Evolutionary conservation across 768 basidiomycete genomes (phyloP).

Genomic region (Boletus subcaerulescens): DNA sequence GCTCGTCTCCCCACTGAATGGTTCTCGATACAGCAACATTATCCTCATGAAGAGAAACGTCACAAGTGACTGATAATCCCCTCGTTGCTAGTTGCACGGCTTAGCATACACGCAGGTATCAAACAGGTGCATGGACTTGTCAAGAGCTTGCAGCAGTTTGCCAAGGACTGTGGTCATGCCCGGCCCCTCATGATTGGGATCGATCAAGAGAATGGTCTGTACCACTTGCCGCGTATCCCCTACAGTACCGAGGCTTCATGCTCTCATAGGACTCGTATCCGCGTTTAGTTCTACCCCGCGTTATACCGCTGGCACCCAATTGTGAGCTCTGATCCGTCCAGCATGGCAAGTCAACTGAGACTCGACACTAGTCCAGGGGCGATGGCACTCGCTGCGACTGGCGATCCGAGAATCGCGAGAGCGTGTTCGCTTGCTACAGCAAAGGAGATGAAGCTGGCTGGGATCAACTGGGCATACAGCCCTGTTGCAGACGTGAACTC

Average conservation of each 20-base stretch:
- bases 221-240: neutral
- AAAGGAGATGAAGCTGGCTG: conserved; percentile 53
- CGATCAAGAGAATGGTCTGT: conserved; percentile 71
- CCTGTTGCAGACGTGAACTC: conserved; percentile 73
- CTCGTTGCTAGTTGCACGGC: neutral
- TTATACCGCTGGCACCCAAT: conserved; percentile 56
- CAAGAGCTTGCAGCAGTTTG: conserved; percentile 49
- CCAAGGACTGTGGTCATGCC: conserved; percentile 54
- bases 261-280: conserved; percentile 56
- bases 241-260: neutral
- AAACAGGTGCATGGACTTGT: conserved; percentile 50
- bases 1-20: neutral
- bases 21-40: conserved; percentile 39
- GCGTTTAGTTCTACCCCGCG: conserved; percentile 50
- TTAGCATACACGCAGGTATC: conserved; percentile 36
- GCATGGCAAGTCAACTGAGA: neutral
- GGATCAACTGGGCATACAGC: conserved; percentile 71
- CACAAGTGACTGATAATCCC: conserved; percentile 35
- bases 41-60: conserved; percentile 72
- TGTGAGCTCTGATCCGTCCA: conserved; percentile 41
- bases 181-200: conserved; percentile 63
- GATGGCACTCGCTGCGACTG: conserved; percentile 64
- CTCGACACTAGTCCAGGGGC: conserved; percentile 55
- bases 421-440: conserved; percentile 50
- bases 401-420: conserved; percentile 43